Conservation (phyloP, 2,329 filamentous ascomycete species). For the Davidsoniella eucalypti region DNA sequence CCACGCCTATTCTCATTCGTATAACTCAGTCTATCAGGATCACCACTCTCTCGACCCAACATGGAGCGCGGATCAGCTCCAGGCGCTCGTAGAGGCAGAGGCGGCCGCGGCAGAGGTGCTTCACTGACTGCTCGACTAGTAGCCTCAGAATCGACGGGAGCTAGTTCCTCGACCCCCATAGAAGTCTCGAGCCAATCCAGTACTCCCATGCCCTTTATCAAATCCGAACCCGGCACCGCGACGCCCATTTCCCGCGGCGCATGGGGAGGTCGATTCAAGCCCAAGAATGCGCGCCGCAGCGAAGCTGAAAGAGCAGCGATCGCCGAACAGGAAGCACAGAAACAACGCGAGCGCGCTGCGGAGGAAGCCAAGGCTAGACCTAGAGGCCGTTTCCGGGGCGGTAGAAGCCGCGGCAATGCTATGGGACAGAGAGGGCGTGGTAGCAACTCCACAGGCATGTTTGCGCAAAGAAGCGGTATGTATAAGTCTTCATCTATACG, state of each 20-base stretch:
- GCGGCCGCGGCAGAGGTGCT: slow-evolving; percentile 8
- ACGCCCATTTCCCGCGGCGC: slow-evolving; percentile 12
- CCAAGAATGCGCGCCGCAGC: slow-evolving; percentile 33
- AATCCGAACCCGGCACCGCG: slow-evolving; percentile 3
- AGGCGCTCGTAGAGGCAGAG: slow-evolving; percentile 5
- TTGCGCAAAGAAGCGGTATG: slow-evolving; percentile 14
- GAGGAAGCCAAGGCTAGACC: slow-evolving; percentile 24
- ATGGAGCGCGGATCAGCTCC: slow-evolving; percentile 7
- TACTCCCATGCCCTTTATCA: slow-evolving; percentile 3
- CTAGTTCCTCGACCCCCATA: not conserved
- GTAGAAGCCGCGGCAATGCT: slow-evolving; percentile 27
- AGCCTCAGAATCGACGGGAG: not conserved
- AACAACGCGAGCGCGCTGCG: slow-evolving; percentile 25
- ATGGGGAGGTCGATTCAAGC: slow-evolving; percentile 27
- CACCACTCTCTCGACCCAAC: not conserved
- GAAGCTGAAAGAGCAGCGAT: slow-evolving; percentile 32
- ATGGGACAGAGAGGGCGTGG: slow-evolving; percentile 27
- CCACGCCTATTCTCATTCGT: too few relatives aligned
- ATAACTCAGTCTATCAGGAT: not conserved
- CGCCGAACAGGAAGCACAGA: slow-evolving; percentile 28
- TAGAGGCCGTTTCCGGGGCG: slow-evolving; percentile 25
- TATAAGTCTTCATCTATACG: slow-evolving; percentile 13
- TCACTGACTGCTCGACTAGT: slow-evolving; percentile 7
- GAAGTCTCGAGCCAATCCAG: not conserved
- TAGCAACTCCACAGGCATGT: slow-evolving; percentile 16